A percentile compares a stretch with the other conserved stretches of the same genome.
phyloP scores from a whole-genome alignment of 345 rosid genomes.

The Alliaria petiolata region DNA sequence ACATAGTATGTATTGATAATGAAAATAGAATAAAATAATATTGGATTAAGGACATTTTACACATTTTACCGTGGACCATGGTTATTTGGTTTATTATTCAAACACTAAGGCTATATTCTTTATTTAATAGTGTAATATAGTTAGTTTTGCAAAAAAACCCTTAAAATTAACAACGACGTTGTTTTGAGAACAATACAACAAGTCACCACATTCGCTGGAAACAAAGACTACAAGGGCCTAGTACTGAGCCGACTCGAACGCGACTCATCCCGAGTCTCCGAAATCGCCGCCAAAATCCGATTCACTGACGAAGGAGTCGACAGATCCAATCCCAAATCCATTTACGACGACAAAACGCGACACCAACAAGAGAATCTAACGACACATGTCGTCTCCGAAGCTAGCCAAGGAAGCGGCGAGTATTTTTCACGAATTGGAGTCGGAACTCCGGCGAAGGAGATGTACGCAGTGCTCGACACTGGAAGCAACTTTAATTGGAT shows the following conservation, averaged over 20 bases:
- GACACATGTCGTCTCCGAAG: conserved; percentile 71
- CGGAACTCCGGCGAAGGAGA: conserved; percentile 67
- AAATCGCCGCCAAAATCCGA: conserved; percentile 39
- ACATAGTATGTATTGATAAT: too few relatives aligned
- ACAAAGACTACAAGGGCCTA: conserved; percentile 55
- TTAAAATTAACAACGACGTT: too few relatives aligned
- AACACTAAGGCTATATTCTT: too few relatives aligned
- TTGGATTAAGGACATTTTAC: too few relatives aligned
- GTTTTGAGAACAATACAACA: too few relatives aligned
- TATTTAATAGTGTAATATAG: too few relatives aligned
- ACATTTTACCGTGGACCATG: too few relatives aligned
- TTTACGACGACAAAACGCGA: conserved; percentile 26
- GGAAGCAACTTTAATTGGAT: conserved; percentile 91
- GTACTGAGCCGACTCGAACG: conserved; percentile 64
- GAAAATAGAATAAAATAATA: too few relatives aligned
- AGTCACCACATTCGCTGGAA: too few relatives aligned
- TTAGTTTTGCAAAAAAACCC: too few relatives aligned
- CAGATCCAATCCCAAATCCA: conserved; percentile 53
- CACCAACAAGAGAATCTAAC: conserved; percentile 48
- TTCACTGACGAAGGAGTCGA: conserved; percentile 45
- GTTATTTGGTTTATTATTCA: too few relatives aligned
- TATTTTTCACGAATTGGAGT: conserved; percentile 80
- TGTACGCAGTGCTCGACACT: conserved; percentile 64
- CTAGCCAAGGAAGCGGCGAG: conserved; percentile 87
- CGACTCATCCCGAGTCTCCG: conserved; percentile 63